Evolutionary conservation across 495 filamentous ascomycete species (phyloP), one percentile per base, ranked within the genome.

Genomic region (Aspergillus nidulans): DNA sequence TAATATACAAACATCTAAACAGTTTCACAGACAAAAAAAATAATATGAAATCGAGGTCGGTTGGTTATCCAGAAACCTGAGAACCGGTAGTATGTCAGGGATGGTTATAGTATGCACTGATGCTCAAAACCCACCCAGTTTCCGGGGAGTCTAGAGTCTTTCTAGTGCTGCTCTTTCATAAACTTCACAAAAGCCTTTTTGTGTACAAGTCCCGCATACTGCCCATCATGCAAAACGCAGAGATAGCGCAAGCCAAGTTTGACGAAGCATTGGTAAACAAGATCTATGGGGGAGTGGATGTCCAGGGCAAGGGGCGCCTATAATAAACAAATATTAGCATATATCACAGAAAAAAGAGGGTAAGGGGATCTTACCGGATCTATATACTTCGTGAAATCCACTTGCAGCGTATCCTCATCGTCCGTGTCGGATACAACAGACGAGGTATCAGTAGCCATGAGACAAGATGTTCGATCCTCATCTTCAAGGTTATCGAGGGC

Each of bases 171-270:
- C 63, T 91, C 83, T 56, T 89, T 90, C 71, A 96, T 85, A 67
- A 91, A 96, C 71, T 91, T 95, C 49, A 96, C 92, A 75, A 98
- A 98, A 19, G 84, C 82, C 75, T 98, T 98, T 74, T 97, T 98
- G 71, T 98, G 94, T 21, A 95, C 89, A 75, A 98, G 78, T 51
- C 94, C 94, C 1, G 89, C 89, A 71, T 89, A 97, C 32, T 83
- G 79, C 19, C 94, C 94, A 63, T 95, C 83, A 36, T 76, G 80
- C 21, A 95, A 69, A 18, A 96, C 91, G 70, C 94, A 97, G 40
- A 98, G 85, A 69, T 97, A 97, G 52, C 94, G 78, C 56, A 98
- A 67, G 1, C 94, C 94, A 16, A 98, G 74, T 69, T 98, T 98
- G 40, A 90, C 90, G 72, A 97, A 98, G 62, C 90, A 95, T 66